Conservation (phyloP, 2,329 filamentous ascomycete species). For the Aspergillus amoenus region DNA sequence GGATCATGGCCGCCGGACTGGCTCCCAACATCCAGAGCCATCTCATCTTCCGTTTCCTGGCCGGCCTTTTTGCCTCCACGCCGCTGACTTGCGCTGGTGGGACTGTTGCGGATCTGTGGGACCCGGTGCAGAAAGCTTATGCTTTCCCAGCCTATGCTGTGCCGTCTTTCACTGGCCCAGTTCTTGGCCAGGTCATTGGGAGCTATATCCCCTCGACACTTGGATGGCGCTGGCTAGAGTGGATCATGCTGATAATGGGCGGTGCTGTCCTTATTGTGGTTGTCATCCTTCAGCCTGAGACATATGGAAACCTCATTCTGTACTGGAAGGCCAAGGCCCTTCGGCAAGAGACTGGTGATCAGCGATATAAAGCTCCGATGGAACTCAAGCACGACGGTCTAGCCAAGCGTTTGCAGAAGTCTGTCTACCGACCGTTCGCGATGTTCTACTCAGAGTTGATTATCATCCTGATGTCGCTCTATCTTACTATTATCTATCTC, state of each 20-base stretch:
- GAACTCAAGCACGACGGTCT: conserved; percentile 43
- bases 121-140: conserved; percentile 47
- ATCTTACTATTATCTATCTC: conserved; percentile 31
- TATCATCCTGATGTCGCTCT: conserved; percentile 27
- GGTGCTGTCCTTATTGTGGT: conserved; percentile 31
- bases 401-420: conserved; percentile 38
- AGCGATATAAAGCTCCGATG: conserved; percentile 39
- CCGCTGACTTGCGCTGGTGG: conserved; percentile 48
- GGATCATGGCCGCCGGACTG: conserved; percentile 49
- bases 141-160: conserved; percentile 53
- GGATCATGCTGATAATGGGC: conserved; percentile 44
- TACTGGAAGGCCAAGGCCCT: conserved; percentile 45
- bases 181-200: conserved; percentile 22
- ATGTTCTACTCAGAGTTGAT: conserved; percentile 45
- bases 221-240: conserved; percentile 46
- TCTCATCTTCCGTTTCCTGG: conserved; percentile 51
- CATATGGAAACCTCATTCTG: conserved; percentile 46
- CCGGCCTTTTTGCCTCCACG: conserved; percentile 49
- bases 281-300: conserved; percentile 51
- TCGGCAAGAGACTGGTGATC: conserved; percentile 42
- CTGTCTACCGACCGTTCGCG: conserved; percentile 42
- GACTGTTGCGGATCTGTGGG: conserved; percentile 48
- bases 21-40: conserved; percentile 50
- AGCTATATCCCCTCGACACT: conserved; percentile 18
- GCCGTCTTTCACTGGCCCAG: conserved; percentile 39